Base-by-base conservation (phyloP, 2,329 filamentous ascomycete genomes). In the Sclerotinia nivalis region DNA sequence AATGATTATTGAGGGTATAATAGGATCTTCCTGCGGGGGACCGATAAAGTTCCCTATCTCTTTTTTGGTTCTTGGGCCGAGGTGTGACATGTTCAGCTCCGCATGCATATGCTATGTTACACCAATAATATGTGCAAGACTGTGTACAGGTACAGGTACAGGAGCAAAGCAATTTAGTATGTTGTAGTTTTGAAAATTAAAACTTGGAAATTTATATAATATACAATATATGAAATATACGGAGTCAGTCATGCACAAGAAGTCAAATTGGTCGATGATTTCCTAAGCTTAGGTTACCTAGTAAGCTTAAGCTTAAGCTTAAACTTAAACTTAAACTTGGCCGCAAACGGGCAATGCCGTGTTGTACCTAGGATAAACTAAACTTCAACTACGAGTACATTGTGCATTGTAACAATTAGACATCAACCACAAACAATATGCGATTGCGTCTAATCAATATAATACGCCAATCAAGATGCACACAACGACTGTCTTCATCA, bases 341-440 rank as follows among this genome's bases (percentile, higher is more conserved):
- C 18, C 15, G 20, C 54, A 56, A 56, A 34, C 18, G 18, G 20
- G 54, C 50, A 31, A 25, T 54, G 25, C 52, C 3, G 52, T 54
- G 25, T n/a, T n/a, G n/a, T n/a, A n/a, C n/a, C n/a, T n/a, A n/a
- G n/a, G n/a, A 31, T 31, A 31, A 31, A 31, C 52, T 37, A 37
- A 56, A 22, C 2, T 56, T 31, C 37, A 40, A 10, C 31, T 13
- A 7, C 54, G 22, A 58, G 5, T 58, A 22, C 20, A n/a, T 15
- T 15, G 5, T 58, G 18, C 20, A n/a, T 15, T 15, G 55, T 56
- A 15, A 56, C 20, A 37, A 58, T 6, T n/a, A n/a, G 31, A 15
- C 55, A 15, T 31, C 45, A 62, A 62, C 50, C 40, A 66, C n/a
- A n/a, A n/a, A 66, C 64, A 67, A 22, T 25, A 67, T 67, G 65